Evolutionary conservation across 2,329 filamentous ascomycete genomes (phyloP).

Genomic region (Aspergillus sp.): DNA sequence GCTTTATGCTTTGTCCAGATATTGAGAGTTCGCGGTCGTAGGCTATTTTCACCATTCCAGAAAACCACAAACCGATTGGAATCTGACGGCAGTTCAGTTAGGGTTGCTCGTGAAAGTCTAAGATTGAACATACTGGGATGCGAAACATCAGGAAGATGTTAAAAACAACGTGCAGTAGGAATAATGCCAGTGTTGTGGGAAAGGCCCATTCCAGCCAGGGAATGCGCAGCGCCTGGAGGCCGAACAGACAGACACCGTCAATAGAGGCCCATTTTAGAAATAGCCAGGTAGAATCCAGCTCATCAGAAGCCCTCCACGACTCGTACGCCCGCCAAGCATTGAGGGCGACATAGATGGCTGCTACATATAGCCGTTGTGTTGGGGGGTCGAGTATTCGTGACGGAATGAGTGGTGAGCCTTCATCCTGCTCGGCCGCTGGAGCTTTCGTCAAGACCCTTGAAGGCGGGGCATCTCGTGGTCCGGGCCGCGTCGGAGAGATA

Average conservation of each 20-base stretch:
- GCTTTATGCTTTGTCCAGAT: conserved; percentile 90
- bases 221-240: conserved; percentile 83
- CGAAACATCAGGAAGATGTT: conserved; percentile 94
- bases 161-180: conserved; percentile 70
- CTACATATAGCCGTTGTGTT: conserved; percentile 84
- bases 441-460: conserved; percentile 31
- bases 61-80: conserved; percentile 73
- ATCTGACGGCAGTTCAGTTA: conserved; percentile 53
- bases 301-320: conserved; percentile 77
- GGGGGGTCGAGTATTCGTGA: conserved; percentile 83
- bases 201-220: conserved; percentile 95
- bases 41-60: conserved; percentile 75
- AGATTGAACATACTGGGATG: conserved; percentile 66
- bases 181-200: conserved; percentile 70
- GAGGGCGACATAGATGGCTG: conserved; percentile 75
- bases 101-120: conserved; percentile 12
- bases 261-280: conserved; percentile 94
- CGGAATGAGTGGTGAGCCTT: conserved; percentile 71
- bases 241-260: conserved; percentile 85
- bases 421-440: conserved; percentile 26
- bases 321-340: conserved; percentile 87
- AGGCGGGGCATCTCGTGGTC: conserved; percentile 29
- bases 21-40: conserved; percentile 93
- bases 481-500: conserved; percentile 31
- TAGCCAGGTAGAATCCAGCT: conserved; percentile 83